phyloP scores from a whole-genome alignment of 169 alveolate genomes.

The Babesia caballi region DNA sequence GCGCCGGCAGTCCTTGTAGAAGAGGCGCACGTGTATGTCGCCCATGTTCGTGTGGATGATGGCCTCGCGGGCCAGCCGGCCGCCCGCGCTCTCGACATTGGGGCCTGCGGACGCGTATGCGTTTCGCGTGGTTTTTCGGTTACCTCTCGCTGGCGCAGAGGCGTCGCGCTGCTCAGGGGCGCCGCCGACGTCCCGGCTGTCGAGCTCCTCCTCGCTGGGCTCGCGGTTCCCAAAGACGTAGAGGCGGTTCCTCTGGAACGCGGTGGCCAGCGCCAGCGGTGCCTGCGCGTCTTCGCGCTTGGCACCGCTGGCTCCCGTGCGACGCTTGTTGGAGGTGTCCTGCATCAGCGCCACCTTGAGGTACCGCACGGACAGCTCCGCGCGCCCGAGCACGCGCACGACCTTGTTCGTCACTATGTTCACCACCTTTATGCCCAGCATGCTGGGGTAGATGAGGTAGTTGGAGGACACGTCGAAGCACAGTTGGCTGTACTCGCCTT shows the following conservation, averaged over 20 bases:
- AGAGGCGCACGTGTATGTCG: conserved; percentile 92
- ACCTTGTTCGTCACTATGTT: conserved; percentile 75
- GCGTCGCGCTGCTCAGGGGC: conserved; percentile 81
- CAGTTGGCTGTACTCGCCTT: conserved; percentile 71
- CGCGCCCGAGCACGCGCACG: conserved; percentile 73
- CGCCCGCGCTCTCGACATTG: conserved; percentile 42
- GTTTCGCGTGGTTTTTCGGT: no score
- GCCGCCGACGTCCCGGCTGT: conserved; percentile 89
- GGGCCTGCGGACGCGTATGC: neutral
- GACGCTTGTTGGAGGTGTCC: conserved; percentile 62
- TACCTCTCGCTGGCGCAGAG: conserved; percentile 23
- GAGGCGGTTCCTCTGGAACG: conserved; percentile 79
- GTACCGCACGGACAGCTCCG: conserved; percentile 74
- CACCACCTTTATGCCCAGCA: conserved; percentile 91
- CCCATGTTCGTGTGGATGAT: conserved; percentile 96
- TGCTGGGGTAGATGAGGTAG: conserved; percentile 87
- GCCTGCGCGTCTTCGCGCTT: conserved; percentile 80
- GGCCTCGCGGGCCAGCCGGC: conserved; percentile 83
- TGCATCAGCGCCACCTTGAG: conserved; percentile 72
- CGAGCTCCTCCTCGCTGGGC: conserved; percentile 86
- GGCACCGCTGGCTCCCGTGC: conserved; percentile 16
- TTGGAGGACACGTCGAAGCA: conserved; percentile 92
- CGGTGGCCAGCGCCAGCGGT: conserved; percentile 72
- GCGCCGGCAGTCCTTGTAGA: conserved; percentile 88
- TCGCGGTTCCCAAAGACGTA: conserved; percentile 87